Base-by-base conservation (phyloP, 441 rosid genomes). In the Pelargonium cotyledonis region DNA sequence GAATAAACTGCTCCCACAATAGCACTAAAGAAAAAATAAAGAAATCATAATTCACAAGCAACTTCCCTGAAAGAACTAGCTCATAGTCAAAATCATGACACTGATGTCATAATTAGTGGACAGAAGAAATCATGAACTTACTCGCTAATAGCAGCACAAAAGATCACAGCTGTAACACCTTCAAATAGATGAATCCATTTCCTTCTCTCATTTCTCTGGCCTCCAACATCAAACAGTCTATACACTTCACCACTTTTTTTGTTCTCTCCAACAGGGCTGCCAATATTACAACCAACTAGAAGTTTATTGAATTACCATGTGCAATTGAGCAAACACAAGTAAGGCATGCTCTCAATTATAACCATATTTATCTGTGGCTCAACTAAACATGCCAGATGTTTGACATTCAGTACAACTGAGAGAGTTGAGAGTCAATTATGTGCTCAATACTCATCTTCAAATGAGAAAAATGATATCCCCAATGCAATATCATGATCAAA, bases 161-260 rank as follows among this genome's bases (percentile, higher is more conserved):
- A 90, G 46, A 95, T 95, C 60, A 95, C 97, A 69, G 99, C 99
- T 3, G 99, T 86, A 68, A 95, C 97, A 65, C 99, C 99, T 83
- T 95, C 99, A 79, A 95, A 95, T 63, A 95, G 86, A 86, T 95
- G 99, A 79, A 95, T 95, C 99, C 99, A 95, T 81, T 95, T 95
- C 77, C 99, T 90, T 72, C 97, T 87, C 84, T 95, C 99, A 29
- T 95, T 95, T 87, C 88, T 88, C 72, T 95, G 99, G 70, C 99
- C 99, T 67, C 97, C 99, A 65, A 95, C 99, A 68, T 95, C 99
- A 72, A 87, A 91, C 67, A 95, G 96, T 80, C 97, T 81, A 80
- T 95, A 95, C 31, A 94, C 99, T 84, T 91, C 96, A 69, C 99
- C 99, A 46, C 99, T 94, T 86, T 83, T 91, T 84, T 94, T 94